phyloP scores from a whole-genome alignment of 129 eudicot species.

The Centaurea solstitialis region DNA sequence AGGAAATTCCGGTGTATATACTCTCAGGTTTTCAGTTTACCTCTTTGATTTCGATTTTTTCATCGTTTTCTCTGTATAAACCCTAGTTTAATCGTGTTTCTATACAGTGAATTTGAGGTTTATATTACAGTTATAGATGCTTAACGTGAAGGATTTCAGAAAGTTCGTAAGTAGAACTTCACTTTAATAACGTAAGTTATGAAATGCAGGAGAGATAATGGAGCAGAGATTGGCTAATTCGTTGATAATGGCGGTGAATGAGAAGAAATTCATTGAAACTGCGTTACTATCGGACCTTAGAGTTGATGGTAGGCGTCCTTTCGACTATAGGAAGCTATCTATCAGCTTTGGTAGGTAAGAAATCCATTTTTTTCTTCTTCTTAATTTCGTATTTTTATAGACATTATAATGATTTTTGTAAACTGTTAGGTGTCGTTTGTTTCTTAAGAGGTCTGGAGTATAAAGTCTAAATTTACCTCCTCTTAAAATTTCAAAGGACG shows the following conservation, averaged over 20 bases:
- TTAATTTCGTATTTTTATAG: neutral
- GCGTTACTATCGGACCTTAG: constrained; percentile 76
- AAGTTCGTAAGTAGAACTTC: neutral
- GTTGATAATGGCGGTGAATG: constrained; percentile 78
- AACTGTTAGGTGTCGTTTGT: no score
- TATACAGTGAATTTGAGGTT: neutral
- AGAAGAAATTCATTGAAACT: constrained; percentile 79
- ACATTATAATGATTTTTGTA: neutral
- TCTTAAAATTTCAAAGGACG: no score
- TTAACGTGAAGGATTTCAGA: neutral
- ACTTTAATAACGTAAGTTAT: neutral
- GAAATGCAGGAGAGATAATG: constrained; percentile 43
- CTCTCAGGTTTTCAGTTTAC: neutral
- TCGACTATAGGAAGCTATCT: constrained; percentile 65
- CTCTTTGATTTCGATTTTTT: neutral
- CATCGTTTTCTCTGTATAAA: neutral
- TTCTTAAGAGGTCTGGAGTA: no score
- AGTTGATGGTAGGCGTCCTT: constrained; percentile 84
- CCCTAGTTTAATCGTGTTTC: neutral
- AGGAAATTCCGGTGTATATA: constrained; percentile 2
- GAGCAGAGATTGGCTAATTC: constrained; percentile 87
- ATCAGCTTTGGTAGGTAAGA: constrained; percentile 82
- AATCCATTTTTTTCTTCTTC: neutral
- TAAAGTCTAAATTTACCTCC: no score
- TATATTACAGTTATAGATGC: neutral